A percentile compares a stretch with the other conserved stretches of the same genome.
These are phyloP conservation scores for Gossypium davidsonii DNA, from an alignment of 441 rosid genomes.

Conservation along the genomic window DNA sequence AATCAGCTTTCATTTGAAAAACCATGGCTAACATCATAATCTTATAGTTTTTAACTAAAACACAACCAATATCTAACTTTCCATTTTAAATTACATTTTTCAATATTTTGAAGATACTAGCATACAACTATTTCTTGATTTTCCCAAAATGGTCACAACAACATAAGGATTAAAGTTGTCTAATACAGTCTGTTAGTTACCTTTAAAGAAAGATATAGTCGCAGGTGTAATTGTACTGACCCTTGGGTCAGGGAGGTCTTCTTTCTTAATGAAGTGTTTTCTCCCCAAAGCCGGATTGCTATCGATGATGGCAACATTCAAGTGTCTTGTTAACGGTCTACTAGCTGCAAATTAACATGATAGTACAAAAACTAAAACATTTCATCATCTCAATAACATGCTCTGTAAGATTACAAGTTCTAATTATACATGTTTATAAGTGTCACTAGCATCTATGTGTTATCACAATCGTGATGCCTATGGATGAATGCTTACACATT, in stretches of 20 bases:
- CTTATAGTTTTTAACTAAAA: neutral
- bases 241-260: constrained; percentile 78
- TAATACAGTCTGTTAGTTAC: constrained; percentile 27
- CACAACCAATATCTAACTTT: neutral
- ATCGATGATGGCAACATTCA: constrained; percentile 81
- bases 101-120: neutral
- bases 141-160: neutral
- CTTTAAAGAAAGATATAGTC: constrained; percentile 68
- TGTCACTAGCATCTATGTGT: neutral
- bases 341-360: constrained; percentile 55
- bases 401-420: neutral
- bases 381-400: neutral
- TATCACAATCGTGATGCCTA: neutral
- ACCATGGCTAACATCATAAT: neutral
- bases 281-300: constrained; percentile 71
- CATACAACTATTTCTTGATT: constrained; percentile 3
- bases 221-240: constrained; percentile 94
- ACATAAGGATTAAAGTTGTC: neutral
- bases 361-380: neutral
- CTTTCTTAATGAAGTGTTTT: constrained; percentile 44
- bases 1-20: neutral
- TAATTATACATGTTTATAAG: neutral
- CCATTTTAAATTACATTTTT: neutral
- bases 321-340: constrained; percentile 75
- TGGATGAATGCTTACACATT: neutral